A percentile compares a stretch with the other conserved stretches of the same genome.
phyloP scores from a whole-genome alignment of 2,329 filamentous ascomycete genomes.

The Fusarium sp. region DNA sequence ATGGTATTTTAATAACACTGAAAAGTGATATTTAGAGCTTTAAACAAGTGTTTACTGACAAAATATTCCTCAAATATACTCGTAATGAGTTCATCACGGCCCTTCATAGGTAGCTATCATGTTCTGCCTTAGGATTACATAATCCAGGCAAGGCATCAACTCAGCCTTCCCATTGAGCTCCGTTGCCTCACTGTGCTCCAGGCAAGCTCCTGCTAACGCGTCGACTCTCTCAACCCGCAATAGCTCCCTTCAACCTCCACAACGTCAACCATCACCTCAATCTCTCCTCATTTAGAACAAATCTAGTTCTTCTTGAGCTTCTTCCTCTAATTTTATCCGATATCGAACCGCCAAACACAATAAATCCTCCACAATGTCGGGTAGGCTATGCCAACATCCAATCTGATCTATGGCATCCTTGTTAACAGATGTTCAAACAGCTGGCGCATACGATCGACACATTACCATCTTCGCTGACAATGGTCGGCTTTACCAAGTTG shows the following conservation, averaged over 20 bases:
- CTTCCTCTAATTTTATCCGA: constrained; percentile 13
- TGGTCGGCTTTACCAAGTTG: constrained; percentile 98
- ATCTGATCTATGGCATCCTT: constrained; percentile 26
- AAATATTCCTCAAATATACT: too few relatives aligned
- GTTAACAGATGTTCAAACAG: constrained; percentile 51
- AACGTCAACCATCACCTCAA: constrained; percentile 23
- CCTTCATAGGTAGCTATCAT: background rate
- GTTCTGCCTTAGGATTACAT: constrained; percentile 53
- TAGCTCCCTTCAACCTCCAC: constrained; percentile 44
- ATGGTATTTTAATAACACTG: background rate
- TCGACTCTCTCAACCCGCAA: constrained; percentile 50
- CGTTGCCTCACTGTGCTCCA: constrained; percentile 54
- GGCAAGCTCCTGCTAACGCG: constrained; percentile 65
- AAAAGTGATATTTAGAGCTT: background rate
- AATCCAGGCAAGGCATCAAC: constrained; percentile 48
- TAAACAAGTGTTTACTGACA: too few relatives aligned
- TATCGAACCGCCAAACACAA: constrained; percentile 30
- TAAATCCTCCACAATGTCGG: constrained; percentile 64
- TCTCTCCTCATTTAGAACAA: constrained; percentile 22
- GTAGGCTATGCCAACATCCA: constrained; percentile 50
- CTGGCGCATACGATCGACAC: constrained; percentile 94
- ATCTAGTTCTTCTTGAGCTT: constrained; percentile 32
- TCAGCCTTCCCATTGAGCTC: constrained; percentile 54
- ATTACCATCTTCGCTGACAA: constrained; percentile 99
- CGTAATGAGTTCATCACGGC: background rate